Evolutionary conservation across 108 stramenopile genomes (phyloP).

Genomic region (Nitzschia sp.): DNA sequence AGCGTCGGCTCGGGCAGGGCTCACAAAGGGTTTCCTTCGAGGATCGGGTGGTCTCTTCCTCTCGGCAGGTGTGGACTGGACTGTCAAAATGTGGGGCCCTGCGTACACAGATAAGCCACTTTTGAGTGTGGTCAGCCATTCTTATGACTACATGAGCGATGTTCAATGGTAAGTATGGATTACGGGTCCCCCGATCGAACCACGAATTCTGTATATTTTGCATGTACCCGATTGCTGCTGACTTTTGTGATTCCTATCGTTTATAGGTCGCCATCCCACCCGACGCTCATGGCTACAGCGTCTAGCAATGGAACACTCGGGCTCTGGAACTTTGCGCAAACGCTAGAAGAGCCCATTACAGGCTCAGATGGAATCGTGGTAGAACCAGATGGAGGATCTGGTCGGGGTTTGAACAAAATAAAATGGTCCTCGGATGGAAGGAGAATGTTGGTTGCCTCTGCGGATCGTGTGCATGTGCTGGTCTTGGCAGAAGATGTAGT

Average conservation of each 20-base stretch:
- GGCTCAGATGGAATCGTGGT: slow-evolving; percentile 78
- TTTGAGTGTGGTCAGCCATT: slow-evolving; percentile 75
- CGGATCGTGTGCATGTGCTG: slow-evolving; percentile 78
- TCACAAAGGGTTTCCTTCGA: slow-evolving; percentile 72
- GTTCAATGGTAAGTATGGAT: slow-evolving; percentile 75
- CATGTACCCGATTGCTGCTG: too few species aligned
- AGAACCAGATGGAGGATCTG: slow-evolving; percentile 46
- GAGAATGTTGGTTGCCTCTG: slow-evolving; percentile 75
- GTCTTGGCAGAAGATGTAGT: slow-evolving; percentile 73
- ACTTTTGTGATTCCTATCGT: background rate
- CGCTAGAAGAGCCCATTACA: slow-evolving; percentile 81
- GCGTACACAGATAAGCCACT: slow-evolving; percentile 73
- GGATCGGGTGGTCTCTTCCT: slow-evolving; percentile 73
- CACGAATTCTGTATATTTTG: too few species aligned
- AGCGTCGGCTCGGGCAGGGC: slow-evolving; percentile 40
- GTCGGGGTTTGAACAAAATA: slow-evolving; percentile 73
- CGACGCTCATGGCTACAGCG: slow-evolving; percentile 82
- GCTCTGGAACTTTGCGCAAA: slow-evolving; percentile 81
- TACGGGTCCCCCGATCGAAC: background rate
- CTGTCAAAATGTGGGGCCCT: slow-evolving; percentile 87
- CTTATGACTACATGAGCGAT: slow-evolving; percentile 91
- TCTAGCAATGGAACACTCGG: slow-evolving; percentile 84
- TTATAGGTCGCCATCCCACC: slow-evolving; percentile 71
- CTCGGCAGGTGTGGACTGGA: slow-evolving; percentile 89
- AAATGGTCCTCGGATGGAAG: slow-evolving; percentile 83